Evolutionary conservation across 768 basidiomycete genomes (phyloP).

Genomic region (Postia placenta): DNA sequence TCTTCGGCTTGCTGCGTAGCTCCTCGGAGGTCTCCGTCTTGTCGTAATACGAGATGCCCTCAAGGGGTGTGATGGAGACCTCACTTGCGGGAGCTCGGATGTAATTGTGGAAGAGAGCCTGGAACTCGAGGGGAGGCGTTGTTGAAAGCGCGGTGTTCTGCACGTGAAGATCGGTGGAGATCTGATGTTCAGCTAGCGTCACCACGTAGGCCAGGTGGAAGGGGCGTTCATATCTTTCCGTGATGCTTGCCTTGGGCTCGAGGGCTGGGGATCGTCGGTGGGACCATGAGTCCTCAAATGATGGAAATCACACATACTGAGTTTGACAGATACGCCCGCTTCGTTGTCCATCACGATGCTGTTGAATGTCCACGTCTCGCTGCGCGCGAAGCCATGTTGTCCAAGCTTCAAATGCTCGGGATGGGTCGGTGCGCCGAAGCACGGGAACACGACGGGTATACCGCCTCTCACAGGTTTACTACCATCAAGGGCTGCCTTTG

Average conservation of each 20-base stretch:
- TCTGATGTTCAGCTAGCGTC: conserved; percentile 63
- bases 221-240: conserved; percentile 48
- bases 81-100: conserved; percentile 57
- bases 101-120: conserved; percentile 92
- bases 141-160: conserved; percentile 54
- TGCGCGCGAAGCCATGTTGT: conserved; percentile 93
- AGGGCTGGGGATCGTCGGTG: conserved; percentile 41
- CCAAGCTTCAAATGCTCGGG: conserved; percentile 61
- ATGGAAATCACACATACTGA: conserved; percentile 50
- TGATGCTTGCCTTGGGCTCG: conserved; percentile 53
- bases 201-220: conserved; percentile 82
- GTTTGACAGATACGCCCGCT: conserved; percentile 64
- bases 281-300: not conserved
- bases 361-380: conserved; percentile 64
- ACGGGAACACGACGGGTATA: conserved; percentile 69
- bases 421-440: conserved; percentile 82
- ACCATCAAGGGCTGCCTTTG: conserved; percentile 74
- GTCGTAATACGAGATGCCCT: conserved; percentile 65
- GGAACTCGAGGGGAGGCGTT: conserved; percentile 65
- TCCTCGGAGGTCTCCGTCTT: conserved; percentile 65
- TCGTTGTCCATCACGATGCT: conserved; percentile 59
- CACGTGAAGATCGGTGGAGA: conserved; percentile 79
- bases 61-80: conserved; percentile 58
- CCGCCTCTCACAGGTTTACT: conserved; percentile 66
- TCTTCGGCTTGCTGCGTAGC: conserved; percentile 41